Base-by-base conservation (phyloP, 192 early-diverging fungal genomes). In the Chytriomyces sp. region DNA sequence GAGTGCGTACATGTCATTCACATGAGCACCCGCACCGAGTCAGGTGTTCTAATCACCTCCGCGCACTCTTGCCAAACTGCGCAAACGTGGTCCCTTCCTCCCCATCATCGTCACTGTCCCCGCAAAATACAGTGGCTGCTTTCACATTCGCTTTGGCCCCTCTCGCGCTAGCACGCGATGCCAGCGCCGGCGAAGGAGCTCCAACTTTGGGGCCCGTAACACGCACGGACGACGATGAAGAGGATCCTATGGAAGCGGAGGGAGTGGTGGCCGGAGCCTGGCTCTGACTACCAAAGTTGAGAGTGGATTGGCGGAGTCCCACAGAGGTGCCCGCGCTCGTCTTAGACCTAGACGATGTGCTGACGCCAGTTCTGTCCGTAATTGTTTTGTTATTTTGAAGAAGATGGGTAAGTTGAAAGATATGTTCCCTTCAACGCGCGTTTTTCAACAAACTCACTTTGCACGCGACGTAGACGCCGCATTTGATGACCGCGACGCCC, bases 241-340 rank as follows among this genome's bases (percentile, higher is more conserved):
- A 25, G 0, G 60, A 14, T 17, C 19, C 19, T 3, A 25, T 65
- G 8, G 63, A 10, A 32, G 59, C 17, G 37, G 59, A 5, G 6
- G 19, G n/a, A 37, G n/a, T 14, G 10, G 17, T 8, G 33, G 59
- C 17, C 31, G 19, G 59, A 37, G 59, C 19, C 7, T 14, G n/a
- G n/a, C n/a, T n/a, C n/a, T n/a, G n/a, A n/a, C n/a, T 22, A 0
- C 44, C 63, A 49, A 65, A 65, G 33, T 65, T 65, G n/a, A 65
- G 40, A 6, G 63, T 65, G 0, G 63, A 49, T 28, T 65, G 63
- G 19, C 59, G n/a, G 19, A 61, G 37, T 7, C 25, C 59, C 10
- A 25, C 28, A 37, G 36, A 62, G 19, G 26, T 39, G 8, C 32
- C 1, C 56, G 56, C 22, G 14, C n/a, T 7, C 32, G 59, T 5